A percentile compares a stretch with the other conserved stretches of the same genome.
phyloP scores from a whole-genome alignment of 305 asterid genomes.

The Fraxinus albicans region DNA sequence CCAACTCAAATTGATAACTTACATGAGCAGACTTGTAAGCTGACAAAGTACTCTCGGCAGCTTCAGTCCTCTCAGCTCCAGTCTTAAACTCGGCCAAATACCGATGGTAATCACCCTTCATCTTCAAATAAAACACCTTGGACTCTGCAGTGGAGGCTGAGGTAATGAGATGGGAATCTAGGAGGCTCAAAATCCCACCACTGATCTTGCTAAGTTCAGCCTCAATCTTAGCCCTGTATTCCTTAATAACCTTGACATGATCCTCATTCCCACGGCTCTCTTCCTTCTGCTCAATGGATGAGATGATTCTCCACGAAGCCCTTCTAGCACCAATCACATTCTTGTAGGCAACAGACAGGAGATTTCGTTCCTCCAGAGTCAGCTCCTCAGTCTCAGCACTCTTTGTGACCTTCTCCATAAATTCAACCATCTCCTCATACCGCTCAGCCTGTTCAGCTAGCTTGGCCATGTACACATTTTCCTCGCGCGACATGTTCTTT shows the following conservation, averaged over 20 bases:
- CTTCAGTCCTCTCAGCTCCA: constrained; percentile 52
- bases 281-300: constrained; percentile 40
- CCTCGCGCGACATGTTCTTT: constrained; percentile 44
- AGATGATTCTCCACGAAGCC: constrained; percentile 59
- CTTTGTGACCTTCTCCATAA: constrained; percentile 59
- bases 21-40: constrained; percentile 71
- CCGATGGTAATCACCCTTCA: constrained; percentile 59
- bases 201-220: constrained; percentile 58
- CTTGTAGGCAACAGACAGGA: constrained; percentile 62
- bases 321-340: constrained; percentile 63
- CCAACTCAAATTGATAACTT: background rate
- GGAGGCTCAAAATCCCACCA: constrained; percentile 57
- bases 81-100: constrained; percentile 63
- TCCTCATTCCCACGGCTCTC: constrained; percentile 51
- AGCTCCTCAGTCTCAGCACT: constrained; percentile 43
- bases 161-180: constrained; percentile 48
- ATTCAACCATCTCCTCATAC: constrained; percentile 63
- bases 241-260: constrained; percentile 46
- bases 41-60: constrained; percentile 54
- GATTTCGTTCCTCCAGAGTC: constrained; percentile 61
- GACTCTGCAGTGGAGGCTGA: constrained; percentile 54
- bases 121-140: constrained; percentile 63
- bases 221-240: constrained; percentile 56
- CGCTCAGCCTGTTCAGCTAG: constrained; percentile 58
- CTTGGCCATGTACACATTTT: constrained; percentile 58